Evolutionary conservation across 2,329 filamentous ascomycete genomes (phyloP), one percentile per base, ranked within the genome.

Genomic region (Colletotrichum ledebouriae): DNA sequence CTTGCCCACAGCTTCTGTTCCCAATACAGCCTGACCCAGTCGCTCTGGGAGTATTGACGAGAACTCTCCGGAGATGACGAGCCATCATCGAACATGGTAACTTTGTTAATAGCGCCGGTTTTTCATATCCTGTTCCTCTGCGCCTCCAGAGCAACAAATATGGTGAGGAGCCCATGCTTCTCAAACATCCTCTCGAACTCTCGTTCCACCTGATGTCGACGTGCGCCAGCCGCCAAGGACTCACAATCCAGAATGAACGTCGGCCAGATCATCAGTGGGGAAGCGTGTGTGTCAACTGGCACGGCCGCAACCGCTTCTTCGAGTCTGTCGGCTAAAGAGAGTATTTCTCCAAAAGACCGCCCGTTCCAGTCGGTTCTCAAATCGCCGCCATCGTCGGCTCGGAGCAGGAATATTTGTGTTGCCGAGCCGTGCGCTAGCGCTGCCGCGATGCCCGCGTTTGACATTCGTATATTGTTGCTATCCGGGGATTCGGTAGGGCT

Each of bases 201-300:
- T 6, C 22, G 20, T 44, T 56, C 55, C 6, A 63, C 17, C 2
- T 20, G 13, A n/a, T 61, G 33, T n/a, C 29, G 55, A 4, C 60
- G 33, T 12, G 60, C 22, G 29, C 39, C 52, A 3, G n/a, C n/a
- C 25, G 44, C 41, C 22, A 57, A 17, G 17, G 39, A 52, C 44
- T 68, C 68, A 17, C 68, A 68, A 1, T 63, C 67, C 7, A 70
- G 49, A 7, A 63, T 53, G 37, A 67, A 67, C 22, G 56, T 20
- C 2, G 67, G 67, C 67, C 67, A 70, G 4, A 67, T 44, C 63
- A 70, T 67, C 44, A 67, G 63, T 13, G 67, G 67, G 20, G 58
- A 49, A 6, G 67, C 59, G 9, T 41, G 42, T 2, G 52, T 63
- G 41, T 63, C 63, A 3, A 55, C 20, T 3, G 67, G 63, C 2